Conservation (phyloP, 257 asterid genomes). For the Buddleja alternifolia region DNA sequence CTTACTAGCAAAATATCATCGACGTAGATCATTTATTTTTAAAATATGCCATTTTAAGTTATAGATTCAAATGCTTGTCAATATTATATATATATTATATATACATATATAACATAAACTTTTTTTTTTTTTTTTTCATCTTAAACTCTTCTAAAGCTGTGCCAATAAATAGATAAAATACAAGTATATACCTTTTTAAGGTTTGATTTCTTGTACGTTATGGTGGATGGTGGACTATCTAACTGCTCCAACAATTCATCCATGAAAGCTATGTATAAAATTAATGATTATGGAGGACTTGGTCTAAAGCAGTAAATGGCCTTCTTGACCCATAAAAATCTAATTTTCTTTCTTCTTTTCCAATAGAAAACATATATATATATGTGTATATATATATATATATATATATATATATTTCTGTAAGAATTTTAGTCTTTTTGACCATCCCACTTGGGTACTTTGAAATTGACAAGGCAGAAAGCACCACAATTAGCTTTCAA, state of each 20-base stretch:
- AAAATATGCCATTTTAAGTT: too few relatives aligned
- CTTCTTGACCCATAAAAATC: slow-evolving; percentile 17
- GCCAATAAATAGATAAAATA: too few relatives aligned
- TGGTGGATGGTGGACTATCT: slow-evolving; percentile 19
- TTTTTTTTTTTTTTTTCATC: neutral
- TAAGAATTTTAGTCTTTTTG: slow-evolving; percentile 27
- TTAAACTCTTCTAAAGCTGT: too few relatives aligned
- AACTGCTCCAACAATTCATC: slow-evolving; percentile 40
- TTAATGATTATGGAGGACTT: slow-evolving; percentile 31
- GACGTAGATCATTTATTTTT: too few relatives aligned
- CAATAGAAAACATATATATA: neutral
- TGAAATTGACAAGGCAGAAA: slow-evolving; percentile 3
- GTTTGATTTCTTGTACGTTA: neutral
- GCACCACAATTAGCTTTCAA: neutral
- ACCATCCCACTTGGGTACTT: slow-evolving; percentile 34
- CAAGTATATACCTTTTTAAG: too few relatives aligned
- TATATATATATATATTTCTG: neutral
- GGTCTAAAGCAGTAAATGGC: slow-evolving; percentile 33
- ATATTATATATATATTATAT: too few relatives aligned
- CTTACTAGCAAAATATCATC: too few relatives aligned
- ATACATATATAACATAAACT: neutral
- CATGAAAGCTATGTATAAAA: slow-evolving; percentile 8
- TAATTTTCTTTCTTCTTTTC: slow-evolving; percentile 3
- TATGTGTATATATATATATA: too few relatives aligned
- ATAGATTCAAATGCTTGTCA: too few relatives aligned